These are phyloP conservation scores for Aspergillus sp. DNA, from an alignment of 2,329 filamentous ascomycete genomes.

Conservation along the genomic window DNA sequence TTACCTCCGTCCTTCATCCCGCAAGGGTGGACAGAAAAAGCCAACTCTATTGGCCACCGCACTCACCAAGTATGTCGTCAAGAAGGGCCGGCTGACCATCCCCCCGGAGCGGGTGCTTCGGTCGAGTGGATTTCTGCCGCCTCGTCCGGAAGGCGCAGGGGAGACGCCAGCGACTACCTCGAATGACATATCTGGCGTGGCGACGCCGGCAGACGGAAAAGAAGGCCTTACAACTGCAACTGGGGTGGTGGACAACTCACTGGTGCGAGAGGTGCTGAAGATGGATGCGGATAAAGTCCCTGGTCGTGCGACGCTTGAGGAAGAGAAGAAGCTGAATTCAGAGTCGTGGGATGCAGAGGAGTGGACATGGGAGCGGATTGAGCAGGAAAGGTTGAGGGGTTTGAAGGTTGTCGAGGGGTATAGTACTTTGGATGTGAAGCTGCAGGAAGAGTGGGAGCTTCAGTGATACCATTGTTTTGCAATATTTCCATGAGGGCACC, in stretches of 20 bases:
- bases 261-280: slow-evolving; percentile 30
- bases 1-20: slow-evolving; percentile 49
- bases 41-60: slow-evolving; percentile 59
- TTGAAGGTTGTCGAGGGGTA: slow-evolving; percentile 49
- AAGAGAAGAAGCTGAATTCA: slow-evolving; percentile 23
- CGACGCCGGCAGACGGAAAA: slow-evolving; percentile 25
- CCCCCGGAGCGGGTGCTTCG: slow-evolving; percentile 69
- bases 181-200: slow-evolving; percentile 22
- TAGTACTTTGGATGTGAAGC: slow-evolving; percentile 42
- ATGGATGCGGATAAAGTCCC: slow-evolving; percentile 24
- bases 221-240: slow-evolving; percentile 23
- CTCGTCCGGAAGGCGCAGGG: slow-evolving; percentile 52
- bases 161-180: slow-evolving; percentile 14
- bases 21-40: slow-evolving; percentile 45
- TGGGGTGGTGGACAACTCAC: slow-evolving; percentile 30
- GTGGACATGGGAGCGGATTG: slow-evolving; percentile 55
- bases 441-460: slow-evolving; percentile 43
- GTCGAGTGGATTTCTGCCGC: slow-evolving; percentile 65
- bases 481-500: no score
- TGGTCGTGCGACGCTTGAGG: slow-evolving; percentile 19
- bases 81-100: slow-evolving; percentile 73
- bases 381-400: slow-evolving; percentile 49
- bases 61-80: slow-evolving; percentile 74
- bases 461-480: neutral
- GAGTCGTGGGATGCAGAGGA: slow-evolving; percentile 31